Percentiles rank a stretch among this genome's conserved stretches.
These are phyloP conservation scores for Entrophospora sp. DNA, from an alignment of 192 early-diverging fungal genomes.

Conservation along the genomic window DNA sequence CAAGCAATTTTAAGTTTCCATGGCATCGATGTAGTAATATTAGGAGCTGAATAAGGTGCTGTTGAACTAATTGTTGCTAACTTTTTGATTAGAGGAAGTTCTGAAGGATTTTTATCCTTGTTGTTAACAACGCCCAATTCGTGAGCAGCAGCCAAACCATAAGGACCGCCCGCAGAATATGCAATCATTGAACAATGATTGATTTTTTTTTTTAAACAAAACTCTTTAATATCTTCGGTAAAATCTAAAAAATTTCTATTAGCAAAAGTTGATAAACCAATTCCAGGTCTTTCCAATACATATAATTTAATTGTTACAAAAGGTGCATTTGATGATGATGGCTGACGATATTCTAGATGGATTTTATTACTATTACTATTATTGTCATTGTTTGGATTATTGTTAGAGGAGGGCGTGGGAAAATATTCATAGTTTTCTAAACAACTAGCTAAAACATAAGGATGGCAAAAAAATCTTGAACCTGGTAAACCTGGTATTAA, in stretches of 20 bases:
- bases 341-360: too few species aligned
- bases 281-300: constrained; percentile 22
- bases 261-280: constrained; percentile 20
- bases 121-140: neutral
- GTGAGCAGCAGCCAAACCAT: constrained; percentile 13
- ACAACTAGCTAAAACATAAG: neutral
- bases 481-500: constrained; percentile 17
- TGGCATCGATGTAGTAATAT: constrained; percentile 1
- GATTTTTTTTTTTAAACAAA: constrained; percentile 17
- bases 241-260: constrained; percentile 18
- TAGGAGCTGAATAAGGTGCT: constrained; percentile 11
- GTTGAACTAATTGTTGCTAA: constrained; percentile 18
- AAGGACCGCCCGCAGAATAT: constrained; percentile 21
- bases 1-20: constrained; percentile 20
- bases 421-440: neutral
- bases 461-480: constrained; percentile 19
- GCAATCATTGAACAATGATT: constrained; percentile 6
- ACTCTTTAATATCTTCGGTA: constrained; percentile 13
- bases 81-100: neutral
- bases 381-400: neutral
- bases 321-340: too few species aligned
- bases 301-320: neutral
- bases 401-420: too few species aligned
- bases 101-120: neutral
- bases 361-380: neutral